Evolutionary conservation across 2,329 filamentous ascomycete species (phyloP), one percentile per base, ranked within the genome.

Genomic region (Talaromyces sp.): DNA sequence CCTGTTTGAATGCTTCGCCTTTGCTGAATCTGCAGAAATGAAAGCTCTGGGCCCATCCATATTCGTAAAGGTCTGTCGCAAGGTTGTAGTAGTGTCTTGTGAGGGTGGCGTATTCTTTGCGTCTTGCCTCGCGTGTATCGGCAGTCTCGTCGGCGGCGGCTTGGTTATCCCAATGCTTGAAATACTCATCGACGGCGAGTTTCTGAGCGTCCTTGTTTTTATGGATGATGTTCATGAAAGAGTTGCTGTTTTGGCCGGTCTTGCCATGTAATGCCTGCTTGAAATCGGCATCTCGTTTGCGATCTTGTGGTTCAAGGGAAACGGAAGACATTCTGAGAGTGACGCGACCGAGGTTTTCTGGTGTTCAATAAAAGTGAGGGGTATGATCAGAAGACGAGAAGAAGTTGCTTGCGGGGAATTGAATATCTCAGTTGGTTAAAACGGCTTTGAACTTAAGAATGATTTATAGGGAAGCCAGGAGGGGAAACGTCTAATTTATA

Each of bases 81-180:
- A 96, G 85, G 77, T 97, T 96, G 81, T 97, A 97, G 82, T 96
- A 96, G 74, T 97, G 91, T 81, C 90, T 86, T 41, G 93, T 97
- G 70, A 97, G 78, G 32, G 91, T 95, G 46, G 92, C 92, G 74
- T 97, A 97, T 77, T 97, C 90, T 55, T 24, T 46, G 30, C 32
- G 17, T 22, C 82, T 63, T 77, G 91, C 90, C 75, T 90, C 88
- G 69, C 93, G 86, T 63, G 84, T 87, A 67, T 88, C 89, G 51
- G 87, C 84, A 1, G 93, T 97, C 82, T 97, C 94, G 39, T 87
- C 82, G 58, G 82, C 86, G 41, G 80, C 88, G 40, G 78, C 76
- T 77, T 95, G 91, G 79, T 92, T 88, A 74, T 96, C 91, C 89
- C 89, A 96, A 73, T 96, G 91, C 82, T 95, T 95, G 80, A 96